Conservation (phyloP, 768 basidiomycete genomes). For the Boletus rufocinnamomeus region DNA sequence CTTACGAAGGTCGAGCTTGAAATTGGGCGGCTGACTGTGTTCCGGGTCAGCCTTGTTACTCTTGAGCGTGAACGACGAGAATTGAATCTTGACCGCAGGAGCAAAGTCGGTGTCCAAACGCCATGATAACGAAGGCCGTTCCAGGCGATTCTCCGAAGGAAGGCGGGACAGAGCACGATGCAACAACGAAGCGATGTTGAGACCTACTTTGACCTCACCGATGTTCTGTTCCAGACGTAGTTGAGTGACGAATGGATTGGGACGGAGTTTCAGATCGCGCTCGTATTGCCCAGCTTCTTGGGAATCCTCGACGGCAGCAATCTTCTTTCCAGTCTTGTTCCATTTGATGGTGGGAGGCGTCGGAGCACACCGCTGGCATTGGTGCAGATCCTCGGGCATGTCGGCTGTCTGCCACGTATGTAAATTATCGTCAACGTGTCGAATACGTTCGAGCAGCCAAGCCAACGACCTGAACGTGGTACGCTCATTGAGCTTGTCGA, state of each 20-base stretch:
- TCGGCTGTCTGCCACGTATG: constrained; percentile 65
- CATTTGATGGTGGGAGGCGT: constrained; percentile 74
- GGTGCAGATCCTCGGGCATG: constrained; percentile 44
- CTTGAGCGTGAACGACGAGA: constrained; percentile 66
- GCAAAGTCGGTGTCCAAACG: constrained; percentile 77
- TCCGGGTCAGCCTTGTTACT: constrained; percentile 77
- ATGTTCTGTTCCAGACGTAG: constrained; percentile 62
- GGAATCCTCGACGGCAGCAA: constrained; percentile 78
- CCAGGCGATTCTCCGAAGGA: constrained; percentile 53
- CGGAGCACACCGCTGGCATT: constrained; percentile 85
- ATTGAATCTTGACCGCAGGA: constrained; percentile 56
- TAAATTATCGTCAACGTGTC: constrained; percentile 68
- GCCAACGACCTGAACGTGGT: constrained; percentile 77
- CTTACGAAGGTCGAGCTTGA: constrained; percentile 67
- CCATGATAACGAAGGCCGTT: constrained; percentile 66
- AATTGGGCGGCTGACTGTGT: constrained; percentile 77
- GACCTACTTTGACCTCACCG: constrained; percentile 79
- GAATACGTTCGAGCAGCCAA: constrained; percentile 86
- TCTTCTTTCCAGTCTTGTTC: constrained; percentile 58
- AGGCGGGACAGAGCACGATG: constrained; percentile 85
- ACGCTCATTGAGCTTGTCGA: constrained; percentile 87
- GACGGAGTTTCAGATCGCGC: constrained; percentile 81
- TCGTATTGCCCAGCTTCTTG: constrained; percentile 89
- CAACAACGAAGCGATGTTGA: constrained; percentile 84
- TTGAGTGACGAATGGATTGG: constrained; percentile 85